Base-by-base conservation (phyloP, 352 stramenopile species). In the Thraustotheca clavata region DNA sequence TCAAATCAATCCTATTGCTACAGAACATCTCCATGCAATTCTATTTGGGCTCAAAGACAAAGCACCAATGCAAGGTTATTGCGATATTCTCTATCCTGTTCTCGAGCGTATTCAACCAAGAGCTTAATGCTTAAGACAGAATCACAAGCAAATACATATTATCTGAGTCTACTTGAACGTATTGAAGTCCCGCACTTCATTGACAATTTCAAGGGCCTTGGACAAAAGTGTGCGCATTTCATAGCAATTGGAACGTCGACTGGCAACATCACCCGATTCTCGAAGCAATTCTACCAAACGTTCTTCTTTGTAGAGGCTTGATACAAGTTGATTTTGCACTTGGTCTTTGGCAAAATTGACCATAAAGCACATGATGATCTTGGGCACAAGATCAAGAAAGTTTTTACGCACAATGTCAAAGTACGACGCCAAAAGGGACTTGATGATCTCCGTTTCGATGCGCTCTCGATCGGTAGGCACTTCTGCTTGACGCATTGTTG, bases 361-460 rank as follows among this genome's bases (percentile, higher is more conserved):
- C 86, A 99, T 91, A 71, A 99, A 98, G 80, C 93, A 96, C 95
- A 99, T 99, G 71, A 99, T 98, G n/a, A 96, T 95, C 78, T 99
- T 99, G 4, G 97, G 97, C 38, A 99, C 96, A 69, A 99, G 80
- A 71, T 99, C 97, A 69, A 98, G 84, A 74, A 99, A 99, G 74
- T 98, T 98, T 83, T 98, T 98, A 49, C 94, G 82, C 46, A 99
- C 96, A 68, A 99, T 99, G 70, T 97, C 94, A 67, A 99, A 99
- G 81, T 99, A 99, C 1, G 93, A 98, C 40, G 96, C 90, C 16
- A 96, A 73, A 59, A 96, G 60, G 40, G 83, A 97, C 82, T 99
- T 99, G 72, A 99, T 99, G 57, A 99, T 98, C 77, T 99, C 95
- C 49, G 94, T 98, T 75, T 99, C 96, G 43, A 98, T 96, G 43